Evolutionary conservation across 805 yeast genomes (phyloP).

Genomic region (Kodamaea neixiangensis): DNA sequence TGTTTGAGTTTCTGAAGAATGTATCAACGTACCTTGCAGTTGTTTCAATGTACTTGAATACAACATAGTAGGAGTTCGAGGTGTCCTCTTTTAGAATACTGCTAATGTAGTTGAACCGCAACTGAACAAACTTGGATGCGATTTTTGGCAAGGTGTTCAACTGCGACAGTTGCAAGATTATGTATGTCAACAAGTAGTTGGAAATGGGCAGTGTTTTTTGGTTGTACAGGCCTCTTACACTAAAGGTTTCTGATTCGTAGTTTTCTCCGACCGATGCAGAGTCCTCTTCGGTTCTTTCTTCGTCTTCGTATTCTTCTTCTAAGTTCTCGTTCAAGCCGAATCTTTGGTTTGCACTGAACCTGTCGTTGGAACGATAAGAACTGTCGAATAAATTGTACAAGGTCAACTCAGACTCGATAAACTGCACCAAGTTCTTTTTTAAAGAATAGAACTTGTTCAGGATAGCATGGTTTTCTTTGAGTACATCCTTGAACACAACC

Average conservation of each 20-base stretch:
- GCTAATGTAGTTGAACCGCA: conserved; percentile 25
- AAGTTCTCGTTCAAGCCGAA: conserved; percentile 12
- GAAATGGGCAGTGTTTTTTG: conserved; percentile 9
- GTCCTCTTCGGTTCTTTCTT: conserved; percentile 17
- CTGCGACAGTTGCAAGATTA: conserved; percentile 23
- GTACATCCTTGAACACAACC: conserved; percentile 20
- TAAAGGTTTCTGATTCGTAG: conserved; percentile 11
- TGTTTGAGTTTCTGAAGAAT: conserved; percentile 22
- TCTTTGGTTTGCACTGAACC: conserved; percentile 17
- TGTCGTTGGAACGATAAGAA: conserved; percentile 21
- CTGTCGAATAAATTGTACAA: conserved; percentile 20
- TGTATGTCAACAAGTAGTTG: conserved; percentile 34
- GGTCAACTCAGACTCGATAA: conserved; percentile 28
- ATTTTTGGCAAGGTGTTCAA: conserved; percentile 16
- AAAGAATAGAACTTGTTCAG: conserved; percentile 16
- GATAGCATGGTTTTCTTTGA: conserved; percentile 16
- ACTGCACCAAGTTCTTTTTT: conserved; percentile 7
- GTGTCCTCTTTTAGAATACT: conserved; percentile 9
- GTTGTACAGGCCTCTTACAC: conserved; percentile 7
- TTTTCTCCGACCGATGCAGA: conserved; percentile 12
- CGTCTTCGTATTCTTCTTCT: conserved; percentile 12
- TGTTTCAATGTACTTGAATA: conserved; percentile 36
- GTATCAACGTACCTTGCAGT: conserved; percentile 28
- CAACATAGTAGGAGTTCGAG: conserved; percentile 13
- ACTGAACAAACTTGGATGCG: conserved; percentile 23